Evolutionary conservation across 2,329 filamentous ascomycete species (phyloP).

Genomic region (Fusarium circinatum): DNA sequence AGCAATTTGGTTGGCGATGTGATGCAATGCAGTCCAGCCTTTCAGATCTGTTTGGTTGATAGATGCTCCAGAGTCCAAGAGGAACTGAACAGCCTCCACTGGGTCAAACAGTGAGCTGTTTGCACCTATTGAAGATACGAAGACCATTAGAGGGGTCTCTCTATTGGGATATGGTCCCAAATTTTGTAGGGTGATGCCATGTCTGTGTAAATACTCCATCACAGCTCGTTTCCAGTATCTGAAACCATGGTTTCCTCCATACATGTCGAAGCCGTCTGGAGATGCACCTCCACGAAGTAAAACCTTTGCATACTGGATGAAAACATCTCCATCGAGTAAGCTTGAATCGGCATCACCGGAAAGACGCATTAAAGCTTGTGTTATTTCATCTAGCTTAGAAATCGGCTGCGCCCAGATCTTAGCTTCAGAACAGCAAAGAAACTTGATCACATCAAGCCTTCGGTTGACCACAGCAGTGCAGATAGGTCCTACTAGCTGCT

Average conservation of each 20-base stretch:
- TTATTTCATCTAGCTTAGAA: neutral
- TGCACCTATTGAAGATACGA: neutral
- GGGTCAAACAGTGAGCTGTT: neutral
- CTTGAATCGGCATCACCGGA: neutral
- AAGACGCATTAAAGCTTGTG: neutral
- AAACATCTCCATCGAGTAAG: neutral
- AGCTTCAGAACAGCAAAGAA: neutral
- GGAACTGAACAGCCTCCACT: neutral
- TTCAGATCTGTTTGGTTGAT: constrained; percentile 3
- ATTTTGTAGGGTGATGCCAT: neutral
- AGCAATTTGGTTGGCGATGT: constrained; percentile 11
- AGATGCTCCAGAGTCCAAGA: constrained; percentile 1
- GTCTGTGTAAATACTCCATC: neutral
- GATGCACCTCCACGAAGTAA: neutral
- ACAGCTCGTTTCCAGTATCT: neutral
- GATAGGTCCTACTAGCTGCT: neutral
- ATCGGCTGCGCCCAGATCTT: neutral
- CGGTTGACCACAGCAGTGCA: neutral
- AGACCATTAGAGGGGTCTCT: constrained; percentile 2
- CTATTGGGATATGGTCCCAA: neutral
- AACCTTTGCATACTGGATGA: neutral
- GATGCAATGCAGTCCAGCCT: constrained; percentile 15
- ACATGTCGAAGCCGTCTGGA: neutral
- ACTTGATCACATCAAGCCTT: constrained; percentile 3
- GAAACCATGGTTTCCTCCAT: neutral